Evolutionary conservation across 2,329 filamentous ascomycete genomes (phyloP).

Genomic region (Leptoxyphium fumago): DNA sequence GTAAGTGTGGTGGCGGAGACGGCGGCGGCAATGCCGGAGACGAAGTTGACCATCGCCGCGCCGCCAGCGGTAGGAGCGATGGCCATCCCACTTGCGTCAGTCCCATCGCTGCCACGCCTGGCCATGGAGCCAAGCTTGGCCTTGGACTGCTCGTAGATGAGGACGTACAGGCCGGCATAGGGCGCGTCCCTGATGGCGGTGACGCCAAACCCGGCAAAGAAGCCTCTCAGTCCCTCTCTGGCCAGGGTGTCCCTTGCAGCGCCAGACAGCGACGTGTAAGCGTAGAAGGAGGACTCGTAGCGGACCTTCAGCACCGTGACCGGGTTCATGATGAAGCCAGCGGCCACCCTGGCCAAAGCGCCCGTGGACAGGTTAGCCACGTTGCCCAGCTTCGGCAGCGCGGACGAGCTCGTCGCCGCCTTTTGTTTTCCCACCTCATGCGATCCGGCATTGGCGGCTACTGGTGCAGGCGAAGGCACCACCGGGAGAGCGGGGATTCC

Average conservation of each 20-base stretch:
- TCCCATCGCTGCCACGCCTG: constrained; percentile 6
- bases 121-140: constrained; percentile 34
- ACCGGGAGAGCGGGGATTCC: constrained; percentile 12
- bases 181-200: constrained; percentile 91
- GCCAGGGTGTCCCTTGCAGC: constrained; percentile 62
- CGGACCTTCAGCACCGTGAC: constrained; percentile 93
- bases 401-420: constrained; percentile 39
- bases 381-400: constrained; percentile 68
- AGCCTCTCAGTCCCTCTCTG: constrained; percentile 62
- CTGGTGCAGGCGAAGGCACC: constrained; percentile 1
- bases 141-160: constrained; percentile 84
- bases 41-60: constrained; percentile 62
- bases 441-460: constrained; percentile 8
- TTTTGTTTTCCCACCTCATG: background rate
- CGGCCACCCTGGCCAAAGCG: constrained; percentile 67
- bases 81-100: constrained; percentile 9
- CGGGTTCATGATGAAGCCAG: constrained; percentile 87
- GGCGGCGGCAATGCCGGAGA: constrained; percentile 66
- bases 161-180: constrained; percentile 85
- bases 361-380: constrained; percentile 75
- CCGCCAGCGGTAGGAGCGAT: constrained; percentile 2
- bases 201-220: constrained; percentile 87
- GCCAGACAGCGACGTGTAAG: constrained; percentile 59
- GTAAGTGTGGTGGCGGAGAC: constrained; percentile 74
- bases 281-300: constrained; percentile 78